Conservation (phyloP, 495 filamentous ascomycete species). For the Lasiosphaeria miniovina region DNA sequence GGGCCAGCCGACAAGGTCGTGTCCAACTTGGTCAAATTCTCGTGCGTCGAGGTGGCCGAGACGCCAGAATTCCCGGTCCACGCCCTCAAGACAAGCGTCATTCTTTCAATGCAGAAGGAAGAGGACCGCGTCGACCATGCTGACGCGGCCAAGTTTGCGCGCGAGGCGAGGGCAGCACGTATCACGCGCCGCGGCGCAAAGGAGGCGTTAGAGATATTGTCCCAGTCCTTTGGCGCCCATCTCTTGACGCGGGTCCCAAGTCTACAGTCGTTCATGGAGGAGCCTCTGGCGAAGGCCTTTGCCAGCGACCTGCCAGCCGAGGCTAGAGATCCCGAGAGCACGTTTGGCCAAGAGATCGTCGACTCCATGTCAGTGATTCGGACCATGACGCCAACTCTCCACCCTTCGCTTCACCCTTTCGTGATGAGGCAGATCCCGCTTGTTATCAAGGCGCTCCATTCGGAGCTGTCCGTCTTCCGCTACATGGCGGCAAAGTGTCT, state of each 20-base stretch:
- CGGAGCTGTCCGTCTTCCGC: slow-evolving; percentile 81
- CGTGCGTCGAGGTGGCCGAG: slow-evolving; percentile 93
- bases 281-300: slow-evolving; percentile 72
- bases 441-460: slow-evolving; percentile 81
- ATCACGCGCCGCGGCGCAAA: slow-evolving; percentile 91
- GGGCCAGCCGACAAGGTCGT: slow-evolving; percentile 91
- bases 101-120: slow-evolving; percentile 91
- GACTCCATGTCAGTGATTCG: slow-evolving; percentile 91
- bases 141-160: slow-evolving; percentile 83
- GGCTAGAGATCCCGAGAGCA: slow-evolving; percentile 63
- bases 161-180: slow-evolving; percentile 77
- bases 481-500: slow-evolving; percentile 98
- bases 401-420: slow-evolving; percentile 68
- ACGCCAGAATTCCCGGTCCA: slow-evolving; percentile 91
- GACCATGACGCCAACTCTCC: slow-evolving; percentile 80
- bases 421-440: slow-evolving; percentile 81
- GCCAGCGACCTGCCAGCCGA: slow-evolving; percentile 65
- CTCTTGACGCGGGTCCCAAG: slow-evolving; percentile 79
- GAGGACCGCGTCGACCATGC: slow-evolving; percentile 91
- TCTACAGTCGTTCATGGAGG: slow-evolving; percentile 73
- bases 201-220: slow-evolving; percentile 86
- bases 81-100: slow-evolving; percentile 66
- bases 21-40: slow-evolving; percentile 90
- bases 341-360: slow-evolving; percentile 84
- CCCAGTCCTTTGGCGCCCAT: slow-evolving; percentile 68